Conservation (phyloP, 1,284 basidiomycete species). For the Cryptococcus floricola region DNA sequence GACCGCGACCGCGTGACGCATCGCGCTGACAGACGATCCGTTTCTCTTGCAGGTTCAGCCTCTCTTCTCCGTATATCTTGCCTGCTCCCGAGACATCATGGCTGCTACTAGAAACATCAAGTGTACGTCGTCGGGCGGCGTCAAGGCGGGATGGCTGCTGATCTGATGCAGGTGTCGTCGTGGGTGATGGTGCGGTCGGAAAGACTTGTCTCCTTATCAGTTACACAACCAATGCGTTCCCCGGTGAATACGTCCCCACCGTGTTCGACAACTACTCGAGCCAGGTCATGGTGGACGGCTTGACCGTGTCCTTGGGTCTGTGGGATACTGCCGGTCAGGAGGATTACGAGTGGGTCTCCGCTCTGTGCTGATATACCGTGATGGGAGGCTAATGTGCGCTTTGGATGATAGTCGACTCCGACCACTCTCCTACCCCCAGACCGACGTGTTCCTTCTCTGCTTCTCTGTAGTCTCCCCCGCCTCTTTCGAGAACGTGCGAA, state of each 20-base stretch:
- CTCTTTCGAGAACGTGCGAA: slow-evolving; percentile 96
- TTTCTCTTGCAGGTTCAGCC: no score
- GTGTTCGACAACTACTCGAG: slow-evolving; percentile 53
- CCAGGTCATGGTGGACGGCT: slow-evolving; percentile 95
- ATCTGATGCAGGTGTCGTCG: slow-evolving; percentile 64
- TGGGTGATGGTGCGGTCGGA: slow-evolving; percentile 98
- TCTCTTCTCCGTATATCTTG: no score
- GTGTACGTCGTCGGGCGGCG: slow-evolving; percentile 16
- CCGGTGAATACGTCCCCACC: slow-evolving; percentile 97
- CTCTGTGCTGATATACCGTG: background rate
- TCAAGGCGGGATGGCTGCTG: background rate
- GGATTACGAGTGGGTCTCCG: slow-evolving; percentile 57
- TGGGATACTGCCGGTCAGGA: slow-evolving; percentile 99
- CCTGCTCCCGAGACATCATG: slow-evolving; percentile 7
- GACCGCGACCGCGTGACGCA: background rate
- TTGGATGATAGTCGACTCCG: slow-evolving; percentile 72
- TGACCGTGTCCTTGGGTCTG: slow-evolving; percentile 93
- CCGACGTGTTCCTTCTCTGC: slow-evolving; percentile 98
- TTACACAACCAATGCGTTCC: slow-evolving; percentile 80
- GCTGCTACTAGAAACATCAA: slow-evolving; percentile 32
- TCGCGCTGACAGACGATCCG: background rate
- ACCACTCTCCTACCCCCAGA: slow-evolving; percentile 97
- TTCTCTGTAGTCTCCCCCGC: slow-evolving; percentile 97
- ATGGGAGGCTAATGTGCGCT: background rate
- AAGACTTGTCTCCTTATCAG: slow-evolving; percentile 98